Conservation (phyloP, 2,329 filamentous ascomycete genomes). For the Colletotrichum sansevieriae region DNA sequence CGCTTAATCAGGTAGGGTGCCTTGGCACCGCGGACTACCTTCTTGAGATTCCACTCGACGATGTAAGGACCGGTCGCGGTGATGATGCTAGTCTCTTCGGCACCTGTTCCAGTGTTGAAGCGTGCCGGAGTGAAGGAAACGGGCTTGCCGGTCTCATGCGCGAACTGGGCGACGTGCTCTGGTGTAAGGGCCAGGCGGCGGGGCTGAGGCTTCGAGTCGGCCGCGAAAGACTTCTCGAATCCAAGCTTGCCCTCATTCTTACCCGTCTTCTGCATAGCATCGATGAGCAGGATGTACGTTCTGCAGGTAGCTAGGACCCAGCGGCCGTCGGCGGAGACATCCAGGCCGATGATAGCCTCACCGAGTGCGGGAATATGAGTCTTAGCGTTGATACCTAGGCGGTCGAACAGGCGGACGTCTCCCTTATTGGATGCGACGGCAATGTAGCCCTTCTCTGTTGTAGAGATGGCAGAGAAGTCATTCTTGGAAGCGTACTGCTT, state of each 20-base stretch:
- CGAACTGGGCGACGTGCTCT: slow-evolving; percentile 95
- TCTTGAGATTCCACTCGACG: slow-evolving; percentile 95
- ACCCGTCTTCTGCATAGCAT: slow-evolving; percentile 88
- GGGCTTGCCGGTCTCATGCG: slow-evolving; percentile 91
- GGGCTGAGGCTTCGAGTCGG: slow-evolving; percentile 93
- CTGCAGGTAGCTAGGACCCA: slow-evolving; percentile 96
- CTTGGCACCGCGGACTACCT: slow-evolving; percentile 83
- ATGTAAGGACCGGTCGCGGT: slow-evolving; percentile 97
- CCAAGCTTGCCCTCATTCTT: slow-evolving; percentile 99
- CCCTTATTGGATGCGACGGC: slow-evolving; percentile 98
- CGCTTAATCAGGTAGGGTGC: slow-evolving; percentile 97
- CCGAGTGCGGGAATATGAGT: slow-evolving; percentile 96
- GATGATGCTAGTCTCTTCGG: slow-evolving; percentile 92
- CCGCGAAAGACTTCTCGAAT: slow-evolving; percentile 93
- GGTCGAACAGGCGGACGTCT: slow-evolving; percentile 96
- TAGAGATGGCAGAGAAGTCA: slow-evolving; percentile 93
- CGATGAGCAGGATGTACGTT: slow-evolving; percentile 94
- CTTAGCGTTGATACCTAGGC: slow-evolving; percentile 96
- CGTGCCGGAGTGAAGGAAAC: slow-evolving; percentile 91
- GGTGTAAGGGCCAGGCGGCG: slow-evolving; percentile 90
- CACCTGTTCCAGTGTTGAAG: slow-evolving; percentile 90
- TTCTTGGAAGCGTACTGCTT: slow-evolving; percentile 99
- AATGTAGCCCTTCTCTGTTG: slow-evolving; percentile 96
- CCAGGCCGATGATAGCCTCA: slow-evolving; percentile 93
- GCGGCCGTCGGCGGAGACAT: slow-evolving; percentile 94